phyloP scores from a whole-genome alignment of 2,329 filamentous ascomycete genomes.

The Aspergillus eucalypticola region DNA sequence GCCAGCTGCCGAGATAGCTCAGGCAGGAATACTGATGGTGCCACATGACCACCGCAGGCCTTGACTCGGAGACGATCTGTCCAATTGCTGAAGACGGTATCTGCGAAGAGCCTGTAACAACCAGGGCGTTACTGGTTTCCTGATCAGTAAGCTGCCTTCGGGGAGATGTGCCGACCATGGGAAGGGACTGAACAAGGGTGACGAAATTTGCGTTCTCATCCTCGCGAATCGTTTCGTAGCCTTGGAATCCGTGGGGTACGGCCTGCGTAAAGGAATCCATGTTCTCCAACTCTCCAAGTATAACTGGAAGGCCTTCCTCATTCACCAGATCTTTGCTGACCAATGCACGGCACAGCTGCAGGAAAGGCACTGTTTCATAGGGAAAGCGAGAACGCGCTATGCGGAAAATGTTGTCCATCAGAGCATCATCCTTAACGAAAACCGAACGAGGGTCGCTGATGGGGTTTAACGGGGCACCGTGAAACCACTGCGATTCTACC shows the following conservation, averaged over 20 bases:
- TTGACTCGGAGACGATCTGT: constrained; percentile 73
- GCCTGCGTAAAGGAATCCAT: constrained; percentile 75
- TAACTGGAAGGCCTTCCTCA: constrained; percentile 51
- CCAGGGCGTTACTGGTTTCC: constrained; percentile 32
- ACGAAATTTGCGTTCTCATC: constrained; percentile 84
- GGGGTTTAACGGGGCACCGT: constrained; percentile 19
- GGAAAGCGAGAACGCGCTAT: constrained; percentile 77
- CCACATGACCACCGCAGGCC: constrained; percentile 73
- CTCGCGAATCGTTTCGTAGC: constrained; percentile 77
- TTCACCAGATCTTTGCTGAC: constrained; percentile 49
- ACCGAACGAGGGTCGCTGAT: constrained; percentile 46
- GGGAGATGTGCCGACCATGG: constrained; percentile 42
- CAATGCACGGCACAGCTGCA: constrained; percentile 69
- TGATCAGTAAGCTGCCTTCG: constrained; percentile 25
- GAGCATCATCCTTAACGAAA: constrained; percentile 58
- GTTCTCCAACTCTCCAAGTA: constrained; percentile 66
- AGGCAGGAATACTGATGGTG: constrained; percentile 74
- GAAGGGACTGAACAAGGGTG: constrained; percentile 60
- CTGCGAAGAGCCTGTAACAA: constrained; percentile 39
- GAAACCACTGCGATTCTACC: constrained; percentile 21
- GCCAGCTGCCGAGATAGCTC: constrained; percentile 72
- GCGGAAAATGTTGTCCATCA: constrained; percentile 63
- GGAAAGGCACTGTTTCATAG: constrained; percentile 78
- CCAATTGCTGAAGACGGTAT: constrained; percentile 44
- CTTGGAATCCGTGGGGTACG: constrained; percentile 69